Conservation (phyloP, 208 protist species). For the Porcisia deanei region DNA sequence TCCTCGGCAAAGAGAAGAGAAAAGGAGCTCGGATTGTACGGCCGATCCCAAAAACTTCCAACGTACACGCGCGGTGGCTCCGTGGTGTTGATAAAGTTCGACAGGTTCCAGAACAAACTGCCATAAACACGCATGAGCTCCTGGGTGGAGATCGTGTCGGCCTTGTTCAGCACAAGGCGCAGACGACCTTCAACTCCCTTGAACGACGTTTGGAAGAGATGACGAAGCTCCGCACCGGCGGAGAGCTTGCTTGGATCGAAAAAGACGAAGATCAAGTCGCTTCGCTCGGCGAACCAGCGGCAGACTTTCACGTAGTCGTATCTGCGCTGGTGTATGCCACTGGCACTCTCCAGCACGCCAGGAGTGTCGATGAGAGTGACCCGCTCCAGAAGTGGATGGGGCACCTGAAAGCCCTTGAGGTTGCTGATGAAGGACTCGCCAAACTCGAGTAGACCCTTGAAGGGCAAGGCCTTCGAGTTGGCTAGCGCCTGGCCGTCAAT, state of each 20-base stretch:
- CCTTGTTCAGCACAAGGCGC: slow-evolving; percentile 96
- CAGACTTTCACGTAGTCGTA: slow-evolving; percentile 78
- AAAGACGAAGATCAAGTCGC: slow-evolving; percentile 81
- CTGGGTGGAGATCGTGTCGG: slow-evolving; percentile 90
- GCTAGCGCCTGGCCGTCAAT: slow-evolving; percentile 85
- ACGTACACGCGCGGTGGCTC: slow-evolving; percentile 96
- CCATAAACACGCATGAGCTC: slow-evolving; percentile 96
- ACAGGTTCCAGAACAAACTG: slow-evolving; percentile 95
- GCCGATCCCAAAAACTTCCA: slow-evolving; percentile 95
- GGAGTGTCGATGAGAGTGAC: slow-evolving; percentile 80
- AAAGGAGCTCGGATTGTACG: slow-evolving; percentile 69
- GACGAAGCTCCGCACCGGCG: slow-evolving; percentile 63
- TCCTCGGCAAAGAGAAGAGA: slow-evolving; percentile 75
- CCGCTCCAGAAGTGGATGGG: slow-evolving; percentile 83
- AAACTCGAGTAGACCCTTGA: slow-evolving; percentile 81
- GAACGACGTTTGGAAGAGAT: slow-evolving; percentile 65
- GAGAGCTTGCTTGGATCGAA: slow-evolving; percentile 83
- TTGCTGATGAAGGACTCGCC: slow-evolving; percentile 88
- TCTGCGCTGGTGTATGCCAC: slow-evolving; percentile 51
- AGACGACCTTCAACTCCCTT: slow-evolving; percentile 92
- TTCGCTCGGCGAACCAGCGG: slow-evolving; percentile 78
- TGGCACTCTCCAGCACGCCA: slow-evolving; percentile 70
- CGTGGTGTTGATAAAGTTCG: slow-evolving; percentile 92
- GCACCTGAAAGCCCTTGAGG: slow-evolving; percentile 81
- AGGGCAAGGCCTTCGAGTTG: slow-evolving; percentile 88